Evolutionary conservation across 208 protist genomes (phyloP).

Genomic region (Vickermania spadyakhi): DNA sequence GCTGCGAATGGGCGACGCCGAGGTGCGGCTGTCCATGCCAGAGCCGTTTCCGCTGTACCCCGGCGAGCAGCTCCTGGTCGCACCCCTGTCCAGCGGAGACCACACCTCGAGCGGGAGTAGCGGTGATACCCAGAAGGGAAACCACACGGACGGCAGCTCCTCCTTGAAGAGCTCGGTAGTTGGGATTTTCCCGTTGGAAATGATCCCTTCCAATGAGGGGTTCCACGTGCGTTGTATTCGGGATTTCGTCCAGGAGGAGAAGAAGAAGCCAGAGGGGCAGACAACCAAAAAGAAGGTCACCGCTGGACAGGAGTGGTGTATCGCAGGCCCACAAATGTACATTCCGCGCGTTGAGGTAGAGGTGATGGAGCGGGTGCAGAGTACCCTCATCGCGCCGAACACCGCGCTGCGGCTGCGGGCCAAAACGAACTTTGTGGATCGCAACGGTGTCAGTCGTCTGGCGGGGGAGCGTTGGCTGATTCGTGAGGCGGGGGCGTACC

Average conservation of each 20-base stretch:
- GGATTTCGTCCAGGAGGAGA: constrained; percentile 38
- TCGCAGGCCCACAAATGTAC: constrained; percentile 87
- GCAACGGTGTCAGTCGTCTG: constrained; percentile 32
- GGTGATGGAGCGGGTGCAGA: constrained; percentile 56
- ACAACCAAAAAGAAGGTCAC: constrained; percentile 7
- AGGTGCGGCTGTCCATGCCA: constrained; percentile 75
- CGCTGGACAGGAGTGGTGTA: constrained; percentile 90
- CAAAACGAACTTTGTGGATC: constrained; percentile 63
- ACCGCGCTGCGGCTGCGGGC: constrained; percentile 82
- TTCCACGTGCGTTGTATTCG: constrained; percentile 77
- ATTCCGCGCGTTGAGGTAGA: constrained; percentile 79
- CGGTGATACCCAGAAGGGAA: too few relatives aligned
- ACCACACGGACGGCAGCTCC: too few relatives aligned
- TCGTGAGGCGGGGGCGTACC: constrained; percentile 67
- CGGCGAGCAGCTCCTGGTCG: constrained; percentile 51
- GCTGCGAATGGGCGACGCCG: constrained; percentile 85
- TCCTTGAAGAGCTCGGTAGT: too few relatives aligned
- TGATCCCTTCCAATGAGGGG: constrained; percentile 74
- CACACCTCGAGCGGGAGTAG: too few relatives aligned
- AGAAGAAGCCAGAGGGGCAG: neutral
- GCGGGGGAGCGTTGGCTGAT: constrained; percentile 90
- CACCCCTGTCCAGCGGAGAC: constrained; percentile 7
- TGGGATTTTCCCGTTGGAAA: constrained; percentile 29
- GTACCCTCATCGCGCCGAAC: constrained; percentile 73
- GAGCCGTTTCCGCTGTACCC: constrained; percentile 93